Evolutionary conservation across 2,329 filamentous ascomycete species (phyloP).

Genomic region (Aspergillus sojae): DNA sequence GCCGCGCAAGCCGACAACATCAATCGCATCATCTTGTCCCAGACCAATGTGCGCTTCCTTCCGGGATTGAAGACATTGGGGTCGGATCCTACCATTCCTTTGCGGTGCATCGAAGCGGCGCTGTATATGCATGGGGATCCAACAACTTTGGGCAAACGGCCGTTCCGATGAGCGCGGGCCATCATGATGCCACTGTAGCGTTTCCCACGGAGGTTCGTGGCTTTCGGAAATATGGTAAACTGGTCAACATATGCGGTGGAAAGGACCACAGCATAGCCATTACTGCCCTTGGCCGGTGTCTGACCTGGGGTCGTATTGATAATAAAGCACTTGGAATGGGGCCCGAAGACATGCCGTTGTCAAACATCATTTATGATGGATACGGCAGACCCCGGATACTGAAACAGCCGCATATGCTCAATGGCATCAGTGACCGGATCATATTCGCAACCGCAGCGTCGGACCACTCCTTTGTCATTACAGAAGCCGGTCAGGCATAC

Average conservation of each 20-base stretch:
- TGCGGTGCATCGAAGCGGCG: constrained; percentile 45
- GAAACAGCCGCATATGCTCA: constrained; percentile 11
- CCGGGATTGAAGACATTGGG: constrained; percentile 49
- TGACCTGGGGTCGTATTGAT: constrained; percentile 25
- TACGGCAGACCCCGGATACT: constrained; percentile 19
- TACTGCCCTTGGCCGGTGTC: constrained; percentile 17
- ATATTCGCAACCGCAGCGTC: constrained; percentile 8
- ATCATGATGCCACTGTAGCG: constrained; percentile 45
- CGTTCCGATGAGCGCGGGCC: constrained; percentile 60
- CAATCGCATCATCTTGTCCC: constrained; percentile 53
- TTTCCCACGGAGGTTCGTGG: constrained; percentile 14
- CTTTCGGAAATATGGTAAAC: constrained; percentile 9
- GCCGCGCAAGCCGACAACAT: constrained; percentile 56
- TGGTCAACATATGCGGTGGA: constrained; percentile 18
- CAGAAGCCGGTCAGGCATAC: constrained; percentile 67
- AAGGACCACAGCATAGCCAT: constrained; percentile 25
- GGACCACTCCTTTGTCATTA: constrained; percentile 75
- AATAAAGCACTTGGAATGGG: constrained; percentile 20
- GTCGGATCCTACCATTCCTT: constrained; percentile 48
- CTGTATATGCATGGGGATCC: constrained; percentile 70
- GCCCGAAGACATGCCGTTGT: constrained; percentile 10
- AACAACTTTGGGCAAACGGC: constrained; percentile 81
- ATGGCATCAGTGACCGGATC: constrained; percentile 8
- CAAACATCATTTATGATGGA: constrained; percentile 13
- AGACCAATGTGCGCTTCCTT: constrained; percentile 54